Evolutionary conservation across 345 rosid species (phyloP), one percentile per base, ranked within the genome.

Genomic region (Heritiera fomes): DNA sequence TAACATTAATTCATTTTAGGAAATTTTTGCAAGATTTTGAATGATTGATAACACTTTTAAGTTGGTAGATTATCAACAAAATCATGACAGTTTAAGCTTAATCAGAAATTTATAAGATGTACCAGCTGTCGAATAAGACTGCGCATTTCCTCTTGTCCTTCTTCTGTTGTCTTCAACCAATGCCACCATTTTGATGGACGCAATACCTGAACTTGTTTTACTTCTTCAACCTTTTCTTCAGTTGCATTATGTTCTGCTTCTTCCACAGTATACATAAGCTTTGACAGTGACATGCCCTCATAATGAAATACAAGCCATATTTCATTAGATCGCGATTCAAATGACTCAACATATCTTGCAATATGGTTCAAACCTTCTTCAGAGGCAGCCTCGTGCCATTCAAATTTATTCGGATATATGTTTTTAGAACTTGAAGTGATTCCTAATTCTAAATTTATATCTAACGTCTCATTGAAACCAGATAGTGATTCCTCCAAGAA

Each of bases 181-280:
- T 84, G 90, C 99, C 99, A 95, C 98, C 98, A 95, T 83, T 92
- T 90, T 10, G 98, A 95, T 15, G 98, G 97, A 76, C 81, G 89
- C 85, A 95, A 84, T 60, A 93, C 84, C 84, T 87, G 92, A 58
- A 83, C 81, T 43, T 53, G 91, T 73, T 85, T 93, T 69, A 81
- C 86, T 72, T 87, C 89, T 82, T 89, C 91, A 80, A 81, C 79
- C 71, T 83, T 90, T 81, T 85, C 90, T 59, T 75, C 79, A 49
- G 81, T 58, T 58, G 85, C 76, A 75, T 58, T 68, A 75, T 77
- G 85, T 82, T 85, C 88, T 56, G 83, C 82, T 84, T 90, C 92
- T 80, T 92, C 94, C 72, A 87, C 85, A 23, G 98, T 85, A 83
- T 95, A 93, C 75, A 95, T 80, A 79, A 95, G 85, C 80, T 93